These are phyloP conservation scores for Auxenochlorella pyrenoidosa DNA, from an alignment of 139 green algal genomes.

Conservation along the genomic window DNA sequence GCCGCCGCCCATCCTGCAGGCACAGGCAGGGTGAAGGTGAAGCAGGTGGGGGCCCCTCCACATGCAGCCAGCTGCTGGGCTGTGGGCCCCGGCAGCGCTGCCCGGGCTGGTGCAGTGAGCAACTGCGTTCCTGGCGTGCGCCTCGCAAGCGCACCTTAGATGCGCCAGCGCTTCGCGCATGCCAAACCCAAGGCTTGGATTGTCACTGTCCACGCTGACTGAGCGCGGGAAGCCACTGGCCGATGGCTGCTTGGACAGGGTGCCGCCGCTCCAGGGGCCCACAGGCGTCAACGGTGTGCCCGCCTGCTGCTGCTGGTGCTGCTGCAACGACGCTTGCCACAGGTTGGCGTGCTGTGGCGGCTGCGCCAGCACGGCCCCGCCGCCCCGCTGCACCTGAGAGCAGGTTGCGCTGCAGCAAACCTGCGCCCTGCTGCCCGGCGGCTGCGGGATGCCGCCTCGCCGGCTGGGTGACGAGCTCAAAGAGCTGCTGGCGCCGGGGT, in stretches of 20 bases:
- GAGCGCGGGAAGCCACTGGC: constrained; percentile 5
- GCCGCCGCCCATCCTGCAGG: not conserved
- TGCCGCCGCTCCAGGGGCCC: not conserved
- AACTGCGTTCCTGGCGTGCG: no score
- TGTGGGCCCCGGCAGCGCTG: not conserved
- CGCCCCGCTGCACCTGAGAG: not conserved
- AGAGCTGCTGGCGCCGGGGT: not conserved
- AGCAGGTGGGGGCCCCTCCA: not conserved
- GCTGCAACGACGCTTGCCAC: not conserved
- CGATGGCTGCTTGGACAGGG: not conserved
- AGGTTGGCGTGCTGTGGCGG: not conserved
- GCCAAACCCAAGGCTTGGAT: constrained; percentile 38
- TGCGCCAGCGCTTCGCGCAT: constrained; percentile 27
- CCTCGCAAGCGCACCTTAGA: not conserved
- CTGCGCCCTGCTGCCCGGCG: not conserved
- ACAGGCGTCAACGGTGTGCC: not conserved
- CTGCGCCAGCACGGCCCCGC: not conserved
- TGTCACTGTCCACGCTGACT: constrained; percentile 36
- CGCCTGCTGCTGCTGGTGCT: not conserved
- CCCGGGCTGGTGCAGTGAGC: not conserved
- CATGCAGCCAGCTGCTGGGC: not conserved
- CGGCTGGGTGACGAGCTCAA: not conserved
- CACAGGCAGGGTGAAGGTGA: not conserved
- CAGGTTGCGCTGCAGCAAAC: not conserved
- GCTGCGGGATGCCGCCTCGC: constrained; percentile 26